phyloP scores from a whole-genome alignment of 805 yeast genomes.

The Candida vartiovaarae region DNA sequence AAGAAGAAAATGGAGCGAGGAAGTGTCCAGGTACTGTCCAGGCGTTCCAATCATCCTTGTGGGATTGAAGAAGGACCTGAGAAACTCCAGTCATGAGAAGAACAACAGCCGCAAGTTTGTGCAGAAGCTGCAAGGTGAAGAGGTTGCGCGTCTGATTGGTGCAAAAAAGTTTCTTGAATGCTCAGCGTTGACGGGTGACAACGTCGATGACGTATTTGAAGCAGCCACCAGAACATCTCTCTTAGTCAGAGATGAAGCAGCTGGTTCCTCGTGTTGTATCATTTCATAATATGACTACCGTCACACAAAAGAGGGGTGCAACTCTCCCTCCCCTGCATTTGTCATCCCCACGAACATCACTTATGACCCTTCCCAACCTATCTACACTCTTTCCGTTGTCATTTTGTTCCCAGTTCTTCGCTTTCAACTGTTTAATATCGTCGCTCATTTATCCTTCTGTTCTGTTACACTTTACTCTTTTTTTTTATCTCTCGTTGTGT shows the following conservation, averaged over 20 bases:
- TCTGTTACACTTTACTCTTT: not conserved
- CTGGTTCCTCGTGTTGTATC: constrained; percentile 34
- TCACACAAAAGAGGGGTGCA: too few species aligned
- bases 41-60: constrained; percentile 69
- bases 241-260: constrained; percentile 42
- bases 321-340: not conserved
- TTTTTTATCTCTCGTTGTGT: too few species aligned
- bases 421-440: not conserved
- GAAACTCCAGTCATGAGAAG: constrained; percentile 36
- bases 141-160: constrained; percentile 69
- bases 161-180: constrained; percentile 83
- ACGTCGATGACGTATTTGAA: constrained; percentile 91
- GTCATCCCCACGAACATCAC: not conserved
- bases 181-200: constrained; percentile 88
- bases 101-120: constrained; percentile 38
- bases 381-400: too few species aligned
- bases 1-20: constrained; percentile 79
- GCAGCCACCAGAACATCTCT: constrained; percentile 81
- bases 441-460: not conserved
- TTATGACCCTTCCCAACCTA: too few species aligned
- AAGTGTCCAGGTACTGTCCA: constrained; percentile 76
- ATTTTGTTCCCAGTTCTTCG: not conserved
- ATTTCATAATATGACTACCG: constrained; percentile 17
- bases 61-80: constrained; percentile 78
- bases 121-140: constrained; percentile 49